Base-by-base conservation (phyloP, 768 basidiomycete genomes). In the Trametes meyenii region DNA sequence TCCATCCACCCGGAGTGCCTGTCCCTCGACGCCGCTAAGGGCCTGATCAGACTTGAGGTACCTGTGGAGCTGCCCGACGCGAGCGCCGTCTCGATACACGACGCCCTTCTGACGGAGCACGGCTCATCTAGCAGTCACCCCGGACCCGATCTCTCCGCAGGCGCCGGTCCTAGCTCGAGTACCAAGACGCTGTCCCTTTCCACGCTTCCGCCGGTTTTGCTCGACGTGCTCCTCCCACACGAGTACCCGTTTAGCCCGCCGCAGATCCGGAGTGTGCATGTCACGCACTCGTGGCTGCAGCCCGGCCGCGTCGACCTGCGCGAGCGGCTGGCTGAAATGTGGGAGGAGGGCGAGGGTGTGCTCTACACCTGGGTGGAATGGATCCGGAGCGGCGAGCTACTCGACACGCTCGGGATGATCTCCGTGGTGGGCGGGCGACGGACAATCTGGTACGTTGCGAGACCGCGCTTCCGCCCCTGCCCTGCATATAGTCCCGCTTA, bases 1-100 rank as follows among this genome's bases (percentile, higher is more conserved):
- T 85, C 90, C n/a, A 92, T 92, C 46, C 89, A 86, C 70, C 90
- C 90, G 39, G 87, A 90, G 69, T 90, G 78, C 69, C 64, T 88
- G 40, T 81, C 83, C 5, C 80, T 75, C 50, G 69, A 73, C 23
- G 66, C 71, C 33, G 49, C 65, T 1, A 71, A 77, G 52, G 77
- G 76, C 0, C 64, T 70, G 4, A 60, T 88, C 44, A 85, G 80
- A 67, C 81, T 88, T 21, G 84, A 90, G 65, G 76, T 92, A 50
- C 85, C 89, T 10, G 74, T 93, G 40, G 84, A 91, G 62, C 78
- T 91, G 39, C 77, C 72, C 16, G 67, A 71, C 11, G 71, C 82
- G 17, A 77, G 71, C n/a, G 70, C 66, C 11, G 69, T 88, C 23
- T 50, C 69, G 44, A 69, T 86, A 40, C 60, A 72, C 21, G 68